These are phyloP conservation scores for Mycena vulgaris DNA, from an alignment of 768 basidiomycete genomes.

Conservation along the genomic window DNA sequence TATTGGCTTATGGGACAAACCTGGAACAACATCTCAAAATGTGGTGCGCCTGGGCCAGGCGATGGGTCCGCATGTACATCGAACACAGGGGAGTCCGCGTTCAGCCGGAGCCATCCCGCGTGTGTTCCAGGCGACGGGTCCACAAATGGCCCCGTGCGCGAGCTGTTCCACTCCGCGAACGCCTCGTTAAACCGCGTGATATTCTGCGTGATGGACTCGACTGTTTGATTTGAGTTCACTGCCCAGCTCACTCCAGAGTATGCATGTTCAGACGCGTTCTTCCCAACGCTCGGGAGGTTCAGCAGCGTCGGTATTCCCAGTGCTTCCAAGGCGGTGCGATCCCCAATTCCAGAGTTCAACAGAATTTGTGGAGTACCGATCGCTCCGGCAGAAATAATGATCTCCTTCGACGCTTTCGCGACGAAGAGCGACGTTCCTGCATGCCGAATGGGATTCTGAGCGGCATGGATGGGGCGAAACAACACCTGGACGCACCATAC, in stretches of 20 bases:
- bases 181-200: too few relatives aligned
- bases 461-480: too few relatives aligned
- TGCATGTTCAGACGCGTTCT: background rate
- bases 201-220: too few relatives aligned
- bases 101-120: slow-evolving; percentile 9
- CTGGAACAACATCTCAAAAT: slow-evolving; percentile 23
- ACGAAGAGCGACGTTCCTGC: slow-evolving; percentile 5
- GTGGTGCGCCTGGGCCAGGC: slow-evolving; percentile 2
- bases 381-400: background rate
- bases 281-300: slow-evolving; percentile 1
- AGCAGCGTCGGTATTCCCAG: background rate
- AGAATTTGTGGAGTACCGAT: too few relatives aligned
- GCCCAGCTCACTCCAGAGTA: background rate
- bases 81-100: background rate
- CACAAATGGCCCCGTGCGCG: background rate
- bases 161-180: too few relatives aligned
- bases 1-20: too few relatives aligned
- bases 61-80: slow-evolving; percentile 9
- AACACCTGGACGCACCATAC: slow-evolving; percentile 35
- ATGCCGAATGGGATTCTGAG: background rate
- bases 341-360: background rate
- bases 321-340: background rate
- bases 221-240: background rate
- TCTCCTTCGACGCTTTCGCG: background rate
- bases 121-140: background rate